Conservation (phyloP, 75 land plant genomes). For the Pseudotsuga menziesii region DNA sequence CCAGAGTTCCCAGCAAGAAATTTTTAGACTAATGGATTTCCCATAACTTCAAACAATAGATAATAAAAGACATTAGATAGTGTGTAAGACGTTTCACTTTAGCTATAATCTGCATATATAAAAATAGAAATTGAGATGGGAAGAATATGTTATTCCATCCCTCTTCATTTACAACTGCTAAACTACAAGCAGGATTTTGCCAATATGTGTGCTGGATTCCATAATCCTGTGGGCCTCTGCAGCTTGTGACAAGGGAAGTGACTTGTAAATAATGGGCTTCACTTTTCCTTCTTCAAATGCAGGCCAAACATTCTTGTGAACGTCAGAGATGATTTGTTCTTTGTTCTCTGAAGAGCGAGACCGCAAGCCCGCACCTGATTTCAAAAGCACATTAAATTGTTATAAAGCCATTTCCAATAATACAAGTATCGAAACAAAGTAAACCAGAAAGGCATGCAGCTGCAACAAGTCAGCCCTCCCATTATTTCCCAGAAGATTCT, state of each 20-base stretch:
- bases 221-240: constrained; percentile 72
- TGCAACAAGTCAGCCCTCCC: not conserved
- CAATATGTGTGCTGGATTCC: constrained; percentile 80
- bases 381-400: not conserved
- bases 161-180: not conserved
- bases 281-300: constrained; percentile 72
- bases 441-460: not conserved
- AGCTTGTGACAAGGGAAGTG: constrained; percentile 60
- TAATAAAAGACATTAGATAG: not conserved
- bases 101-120: not conserved
- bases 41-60: not conserved
- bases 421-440: not conserved
- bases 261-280: constrained; percentile 66
- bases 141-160: not conserved
- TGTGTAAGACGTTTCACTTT: not conserved
- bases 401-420: not conserved
- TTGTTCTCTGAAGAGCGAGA: constrained; percentile 60
- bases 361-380: constrained; percentile 78
- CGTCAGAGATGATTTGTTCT: constrained; percentile 64
- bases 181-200: constrained; percentile 66
- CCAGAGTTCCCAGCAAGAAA: no score
- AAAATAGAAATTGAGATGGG: not conserved
- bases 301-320: constrained; percentile 87
- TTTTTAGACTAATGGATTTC: no score
- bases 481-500: not conserved